Evolutionary conservation across 768 basidiomycete species (phyloP), one percentile per base, ranked within the genome.

Genomic region (Leccinum subgranulosum): DNA sequence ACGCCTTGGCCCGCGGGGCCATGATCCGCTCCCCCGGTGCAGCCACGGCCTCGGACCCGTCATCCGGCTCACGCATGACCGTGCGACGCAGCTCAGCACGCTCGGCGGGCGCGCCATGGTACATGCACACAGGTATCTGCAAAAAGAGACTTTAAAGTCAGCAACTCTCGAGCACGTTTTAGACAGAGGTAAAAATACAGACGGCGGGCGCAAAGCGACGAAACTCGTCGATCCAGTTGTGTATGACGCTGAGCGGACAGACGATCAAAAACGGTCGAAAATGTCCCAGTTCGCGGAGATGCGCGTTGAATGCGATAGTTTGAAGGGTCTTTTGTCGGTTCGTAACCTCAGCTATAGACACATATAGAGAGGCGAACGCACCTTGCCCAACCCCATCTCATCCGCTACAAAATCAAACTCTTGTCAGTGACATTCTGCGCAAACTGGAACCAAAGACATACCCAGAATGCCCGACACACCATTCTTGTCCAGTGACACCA

Each of bases 301-400:
- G 88, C 0, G 95, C 95, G 57, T 92, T 84, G 71, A 98, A 97
- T 0, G 95, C 85, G 46, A 99, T 99, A 0, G 87, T 91, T 79
- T 99, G 97, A 0, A 98, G 79, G 0, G 97, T 99, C 91, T 97
- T 57, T 58, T 47, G 7, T 29, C 1, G 46, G 2, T 43, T 43
- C 4, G 57, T 57, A 27, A 39, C 19, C 43, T 41, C 3, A 14
- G 10, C 2, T 19, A 10, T 19, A 41, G 4, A 41, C 39, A 11
- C 1, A 17, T 0, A 47, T 12, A 33, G 8, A n/a, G 49, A n/a
- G 4, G 1, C 1, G 10, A 31, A 53, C 48, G 12, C 59, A 86
- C 88, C 80, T 90, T 93, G 51, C 94, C 94, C 1, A 96, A 75
- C 19, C 94, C 94, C 94, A 97, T 97, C 70, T 97, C 94, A 65